Evolutionary conservation across 116 monocot genomes (phyloP).

Genomic region (Cymodocea nodosa): DNA sequence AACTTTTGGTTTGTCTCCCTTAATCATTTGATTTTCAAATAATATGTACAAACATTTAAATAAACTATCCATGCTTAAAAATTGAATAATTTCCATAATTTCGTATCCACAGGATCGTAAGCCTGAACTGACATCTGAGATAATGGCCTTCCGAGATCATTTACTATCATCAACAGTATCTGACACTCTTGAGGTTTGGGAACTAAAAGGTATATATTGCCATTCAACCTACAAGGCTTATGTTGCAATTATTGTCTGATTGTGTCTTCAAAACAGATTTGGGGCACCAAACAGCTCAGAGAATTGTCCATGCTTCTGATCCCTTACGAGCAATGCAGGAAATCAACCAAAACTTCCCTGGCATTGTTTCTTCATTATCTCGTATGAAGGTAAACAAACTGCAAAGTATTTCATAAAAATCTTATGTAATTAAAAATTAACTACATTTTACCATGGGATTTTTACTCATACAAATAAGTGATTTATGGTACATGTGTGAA

Average conservation of each 20-base stretch:
- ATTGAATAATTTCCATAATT: background rate
- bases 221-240: background rate
- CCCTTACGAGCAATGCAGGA: conserved; percentile 93
- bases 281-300: conserved; percentile 92
- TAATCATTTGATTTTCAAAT: background rate
- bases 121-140: conserved; percentile 66
- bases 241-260: background rate
- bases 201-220: conserved; percentile 61
- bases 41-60: background rate
- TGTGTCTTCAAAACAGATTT: conserved; percentile 38
- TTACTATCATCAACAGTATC: conserved; percentile 76
- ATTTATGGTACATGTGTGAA: too few relatives aligned
- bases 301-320: conserved; percentile 86
- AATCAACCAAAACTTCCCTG: conserved; percentile 96
- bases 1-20: conserved; percentile 57
- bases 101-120: conserved; percentile 53
- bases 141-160: conserved; percentile 84
- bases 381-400: conserved; percentile 60
- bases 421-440: background rate
- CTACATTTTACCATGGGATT: too few relatives aligned
- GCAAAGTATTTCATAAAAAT: background rate
- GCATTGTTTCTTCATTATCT: conserved; percentile 86
- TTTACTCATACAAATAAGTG: too few relatives aligned
- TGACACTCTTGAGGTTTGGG: conserved; percentile 94
- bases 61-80: background rate